phyloP scores from a whole-genome alignment of 2,329 filamentous ascomycete species.

The Periconia macrospinosa region DNA sequence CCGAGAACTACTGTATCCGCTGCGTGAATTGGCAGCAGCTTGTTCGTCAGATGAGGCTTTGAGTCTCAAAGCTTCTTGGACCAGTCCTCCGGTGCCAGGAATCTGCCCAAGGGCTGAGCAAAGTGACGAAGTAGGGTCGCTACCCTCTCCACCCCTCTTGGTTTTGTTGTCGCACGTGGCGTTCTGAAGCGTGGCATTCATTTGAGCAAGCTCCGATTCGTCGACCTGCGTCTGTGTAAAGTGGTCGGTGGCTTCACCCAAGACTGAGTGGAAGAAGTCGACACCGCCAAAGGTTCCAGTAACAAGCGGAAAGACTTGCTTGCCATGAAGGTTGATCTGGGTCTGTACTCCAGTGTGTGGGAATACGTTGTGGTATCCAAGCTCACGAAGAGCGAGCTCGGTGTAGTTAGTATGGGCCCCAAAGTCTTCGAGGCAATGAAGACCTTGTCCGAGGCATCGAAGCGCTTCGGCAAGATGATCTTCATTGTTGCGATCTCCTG shows the following conservation, averaged over 20 bases:
- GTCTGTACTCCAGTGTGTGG: constrained; percentile 53
- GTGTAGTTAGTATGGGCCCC: constrained; percentile 59
- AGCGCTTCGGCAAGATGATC: constrained; percentile 53
- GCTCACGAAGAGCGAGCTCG: constrained; percentile 55
- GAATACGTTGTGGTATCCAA: constrained; percentile 56
- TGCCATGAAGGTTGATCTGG: constrained; percentile 50
- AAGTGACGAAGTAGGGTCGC: constrained; percentile 48
- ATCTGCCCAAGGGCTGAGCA: constrained; percentile 75
- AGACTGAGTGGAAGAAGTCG: constrained; percentile 54
- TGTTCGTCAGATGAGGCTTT: constrained; percentile 53
- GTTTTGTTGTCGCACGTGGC: constrained; percentile 38
- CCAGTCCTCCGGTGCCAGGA: constrained; percentile 58
- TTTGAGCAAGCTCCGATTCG: constrained; percentile 50
- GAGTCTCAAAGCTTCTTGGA: constrained; percentile 50
- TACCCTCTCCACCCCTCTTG: constrained; percentile 34
- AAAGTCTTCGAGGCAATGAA: constrained; percentile 59
- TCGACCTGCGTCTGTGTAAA: constrained; percentile 53
- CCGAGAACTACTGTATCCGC: constrained; percentile 37
- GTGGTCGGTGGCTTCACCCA: constrained; percentile 54
- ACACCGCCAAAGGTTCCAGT: constrained; percentile 59
- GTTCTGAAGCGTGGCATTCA: constrained; percentile 48
- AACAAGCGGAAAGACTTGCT: constrained; percentile 54
- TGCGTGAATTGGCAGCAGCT: constrained; percentile 45
- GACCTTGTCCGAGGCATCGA: constrained; percentile 54
- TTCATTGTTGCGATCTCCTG: constrained; percentile 44